These are phyloP conservation scores for Corylus avellana DNA, from an alignment of 306 rosid species.

Conservation along the genomic window DNA sequence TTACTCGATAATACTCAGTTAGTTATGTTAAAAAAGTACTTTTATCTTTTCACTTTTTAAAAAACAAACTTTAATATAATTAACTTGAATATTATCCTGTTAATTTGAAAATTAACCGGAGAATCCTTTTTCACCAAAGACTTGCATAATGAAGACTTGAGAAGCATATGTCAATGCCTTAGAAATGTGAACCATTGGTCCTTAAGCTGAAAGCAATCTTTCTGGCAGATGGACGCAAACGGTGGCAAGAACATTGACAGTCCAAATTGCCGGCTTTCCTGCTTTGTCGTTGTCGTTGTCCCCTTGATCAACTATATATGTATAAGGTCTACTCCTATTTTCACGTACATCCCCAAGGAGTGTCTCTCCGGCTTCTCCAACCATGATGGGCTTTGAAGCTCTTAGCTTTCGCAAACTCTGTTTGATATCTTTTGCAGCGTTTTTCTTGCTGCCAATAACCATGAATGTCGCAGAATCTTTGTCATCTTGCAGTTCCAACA, in stretches of 20 bases:
- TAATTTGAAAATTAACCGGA: too few species aligned
- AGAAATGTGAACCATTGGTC: too few species aligned
- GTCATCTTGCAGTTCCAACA: conserved; percentile 17
- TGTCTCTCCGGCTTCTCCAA: neutral
- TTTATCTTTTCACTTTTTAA: too few species aligned
- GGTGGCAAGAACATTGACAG: too few species aligned
- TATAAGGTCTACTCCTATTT: neutral
- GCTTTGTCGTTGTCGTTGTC: neutral
- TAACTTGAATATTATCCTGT: too few species aligned
- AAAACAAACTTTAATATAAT: too few species aligned
- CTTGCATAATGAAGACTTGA: too few species aligned
- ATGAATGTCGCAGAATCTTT: conserved; percentile 12
- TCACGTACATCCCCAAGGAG: neutral
- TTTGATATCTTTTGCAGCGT: neutral
- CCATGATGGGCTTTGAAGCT: neutral
- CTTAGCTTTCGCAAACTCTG: neutral
- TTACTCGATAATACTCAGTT: too few species aligned
- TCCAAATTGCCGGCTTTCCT: neutral
- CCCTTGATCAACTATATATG: neutral
- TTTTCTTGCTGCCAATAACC: neutral
- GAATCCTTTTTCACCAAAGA: too few species aligned
- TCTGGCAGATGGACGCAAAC: neutral
- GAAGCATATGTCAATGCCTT: too few species aligned
- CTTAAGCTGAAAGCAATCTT: too few species aligned
- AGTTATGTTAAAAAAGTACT: too few species aligned